Conservation (phyloP, 352 stramenopile genomes). For the Lagenidium giganteum region DNA sequence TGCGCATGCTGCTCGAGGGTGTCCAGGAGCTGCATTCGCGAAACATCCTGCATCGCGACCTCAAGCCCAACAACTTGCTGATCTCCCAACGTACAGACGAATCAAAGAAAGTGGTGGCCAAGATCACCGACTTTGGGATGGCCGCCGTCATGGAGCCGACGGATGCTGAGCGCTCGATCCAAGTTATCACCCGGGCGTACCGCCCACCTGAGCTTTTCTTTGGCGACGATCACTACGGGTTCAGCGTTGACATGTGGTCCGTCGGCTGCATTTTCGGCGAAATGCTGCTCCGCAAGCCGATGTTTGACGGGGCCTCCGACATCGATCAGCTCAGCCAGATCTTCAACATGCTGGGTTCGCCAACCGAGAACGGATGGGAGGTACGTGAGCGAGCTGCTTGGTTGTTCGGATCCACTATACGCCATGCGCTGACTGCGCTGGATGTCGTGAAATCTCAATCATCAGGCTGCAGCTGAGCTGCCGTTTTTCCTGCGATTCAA, state of each 20-base stretch:
- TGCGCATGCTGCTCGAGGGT: conserved; percentile 50
- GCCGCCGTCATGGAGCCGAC: conserved; percentile 15
- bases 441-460: too few relatives aligned
- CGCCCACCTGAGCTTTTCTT: conserved; percentile 67
- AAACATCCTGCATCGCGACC: conserved; percentile 55
- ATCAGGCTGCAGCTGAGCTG: conserved; percentile 34
- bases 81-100: too few relatives aligned
- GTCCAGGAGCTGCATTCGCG: conserved; percentile 41
- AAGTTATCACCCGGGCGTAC: conserved; percentile 69
- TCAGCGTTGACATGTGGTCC: conserved; percentile 62
- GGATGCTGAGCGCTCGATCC: conserved; percentile 48
- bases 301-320: conserved; percentile 56
- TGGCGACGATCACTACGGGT: conserved; percentile 44
- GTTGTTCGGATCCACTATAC: too few relatives aligned
- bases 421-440: too few relatives aligned
- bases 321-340: conserved; percentile 69
- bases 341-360: conserved; percentile 46
- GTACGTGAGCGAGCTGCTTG: too few relatives aligned
- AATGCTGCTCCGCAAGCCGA: conserved; percentile 40
- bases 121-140: conserved; percentile 76
- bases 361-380: conserved; percentile 49
- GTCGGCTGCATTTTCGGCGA: conserved; percentile 67
- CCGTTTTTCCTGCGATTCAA: conserved; percentile 63
- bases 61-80: conserved; percentile 74
- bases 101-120: conserved; percentile 30